Evolutionary conservation across 2,329 filamentous ascomycete genomes (phyloP).

Genomic region (Fusarium stilboides): DNA sequence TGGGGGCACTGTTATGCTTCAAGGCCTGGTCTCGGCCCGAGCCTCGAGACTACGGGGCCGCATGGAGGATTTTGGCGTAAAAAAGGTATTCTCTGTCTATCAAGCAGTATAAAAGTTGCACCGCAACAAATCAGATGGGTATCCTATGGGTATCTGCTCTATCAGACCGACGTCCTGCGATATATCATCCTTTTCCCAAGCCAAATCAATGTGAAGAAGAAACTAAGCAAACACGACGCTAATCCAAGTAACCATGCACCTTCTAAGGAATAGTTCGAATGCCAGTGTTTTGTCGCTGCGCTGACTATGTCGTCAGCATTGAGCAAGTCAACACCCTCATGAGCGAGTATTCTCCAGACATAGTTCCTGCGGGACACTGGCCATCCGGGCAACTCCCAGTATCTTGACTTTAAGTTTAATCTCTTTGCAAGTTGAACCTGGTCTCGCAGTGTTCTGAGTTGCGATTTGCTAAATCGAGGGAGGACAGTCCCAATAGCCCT

Average conservation of each 20-base stretch:
- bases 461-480: constrained; percentile 55
- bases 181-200: constrained; percentile 33
- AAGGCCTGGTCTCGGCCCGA: too few relatives aligned
- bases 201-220: constrained; percentile 34
- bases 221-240: constrained; percentile 37
- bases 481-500: constrained; percentile 65
- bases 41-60: too few relatives aligned
- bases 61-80: too few relatives aligned
- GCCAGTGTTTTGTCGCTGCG: constrained; percentile 41
- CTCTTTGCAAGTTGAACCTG: constrained; percentile 65
- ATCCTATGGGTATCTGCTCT: background rate
- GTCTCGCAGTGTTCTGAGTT: constrained; percentile 59
- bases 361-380: constrained; percentile 68
- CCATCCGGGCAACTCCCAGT: constrained; percentile 75
- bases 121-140: background rate
- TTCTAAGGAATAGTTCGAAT: constrained; percentile 36
- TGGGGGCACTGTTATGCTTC: too few relatives aligned
- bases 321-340: constrained; percentile 70
- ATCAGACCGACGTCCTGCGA: background rate
- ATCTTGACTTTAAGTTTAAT: constrained; percentile 69
- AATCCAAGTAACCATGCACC: constrained; percentile 41
- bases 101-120: background rate
- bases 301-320: constrained; percentile 74
- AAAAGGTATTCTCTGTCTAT: too few relatives aligned
- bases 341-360: constrained; percentile 69